phyloP scores from a whole-genome alignment of 371 early-diverging fungal genomes.

The Mortierella sp. region DNA sequence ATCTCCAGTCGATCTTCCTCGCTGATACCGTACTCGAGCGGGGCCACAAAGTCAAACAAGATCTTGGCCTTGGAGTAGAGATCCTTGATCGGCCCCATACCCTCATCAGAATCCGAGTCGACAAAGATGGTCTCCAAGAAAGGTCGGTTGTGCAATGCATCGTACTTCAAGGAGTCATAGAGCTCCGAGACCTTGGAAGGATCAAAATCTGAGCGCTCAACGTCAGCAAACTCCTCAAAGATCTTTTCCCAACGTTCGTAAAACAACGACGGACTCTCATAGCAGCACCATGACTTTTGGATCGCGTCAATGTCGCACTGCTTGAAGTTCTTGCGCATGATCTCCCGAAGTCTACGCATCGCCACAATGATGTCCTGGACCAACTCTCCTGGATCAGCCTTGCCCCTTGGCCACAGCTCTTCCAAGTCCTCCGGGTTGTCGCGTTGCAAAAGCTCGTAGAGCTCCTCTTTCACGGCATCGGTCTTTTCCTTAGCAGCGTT shows the following conservation, averaged over 20 bases:
- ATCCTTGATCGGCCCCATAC: constrained; percentile 59
- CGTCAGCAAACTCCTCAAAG: constrained; percentile 89
- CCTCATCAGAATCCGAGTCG: constrained; percentile 47
- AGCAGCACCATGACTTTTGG: constrained; percentile 86
- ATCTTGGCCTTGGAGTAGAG: constrained; percentile 87
- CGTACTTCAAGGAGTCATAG: constrained; percentile 96
- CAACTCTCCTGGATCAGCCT: constrained; percentile 74
- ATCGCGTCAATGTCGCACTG: constrained; percentile 66
- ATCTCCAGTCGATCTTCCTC: constrained; percentile 90
- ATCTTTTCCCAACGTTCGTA: constrained; percentile 97
- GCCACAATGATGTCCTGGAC: constrained; percentile 79
- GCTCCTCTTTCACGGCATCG: constrained; percentile 86
- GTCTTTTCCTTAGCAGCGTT: constrained; percentile 95
- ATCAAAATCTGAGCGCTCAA: constrained; percentile 71
- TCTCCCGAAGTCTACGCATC: constrained; percentile 75
- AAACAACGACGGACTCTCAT: constrained; percentile 81
- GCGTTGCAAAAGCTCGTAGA: constrained; percentile 68
- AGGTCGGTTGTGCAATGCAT: constrained; percentile 92
- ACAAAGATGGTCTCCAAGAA: constrained; percentile 83
- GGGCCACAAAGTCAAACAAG: constrained; percentile 94
- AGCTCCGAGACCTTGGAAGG: constrained; percentile 94
- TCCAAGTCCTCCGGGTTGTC: constrained; percentile 59
- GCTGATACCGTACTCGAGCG: constrained; percentile 93
- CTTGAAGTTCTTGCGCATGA: constrained; percentile 87
- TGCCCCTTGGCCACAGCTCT: constrained; percentile 68